A percentile compares a stretch with the other conserved stretches of the same genome.
Conservation (phyloP, 2,329 filamentous ascomycete genomes). For the Hymenoscyphus fraxineus region DNA sequence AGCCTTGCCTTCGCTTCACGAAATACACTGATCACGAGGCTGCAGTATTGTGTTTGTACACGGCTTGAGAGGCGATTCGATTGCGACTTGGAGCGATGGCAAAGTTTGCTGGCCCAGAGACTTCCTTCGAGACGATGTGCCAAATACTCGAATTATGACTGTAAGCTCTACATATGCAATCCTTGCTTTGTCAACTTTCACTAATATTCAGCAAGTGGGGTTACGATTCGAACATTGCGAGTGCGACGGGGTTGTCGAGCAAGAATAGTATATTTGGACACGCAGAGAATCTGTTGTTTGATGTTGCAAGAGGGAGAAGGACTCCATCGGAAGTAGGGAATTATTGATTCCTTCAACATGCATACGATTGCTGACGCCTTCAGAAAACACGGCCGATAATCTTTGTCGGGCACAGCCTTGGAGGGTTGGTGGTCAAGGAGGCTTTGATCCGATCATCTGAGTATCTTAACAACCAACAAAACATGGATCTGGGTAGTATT, state of each 20-base stretch:
- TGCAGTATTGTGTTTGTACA: slow-evolving; percentile 11
- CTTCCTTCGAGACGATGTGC: slow-evolving; percentile 5
- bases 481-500: not conserved
- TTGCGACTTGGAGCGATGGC: slow-evolving; percentile 5
- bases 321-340: not conserved
- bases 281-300: slow-evolving; percentile 3
- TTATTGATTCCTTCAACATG: not conserved
- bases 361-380: not conserved
- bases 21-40: not conserved
- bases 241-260: not conserved
- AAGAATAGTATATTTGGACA: slow-evolving; percentile 6
- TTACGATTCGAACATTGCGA: not conserved
- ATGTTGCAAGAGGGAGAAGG: slow-evolving; percentile 1
- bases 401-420: slow-evolving; percentile 12
- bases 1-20: not conserved
- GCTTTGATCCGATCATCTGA: slow-evolving; percentile 7
- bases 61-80: slow-evolving; percentile 5
- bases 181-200: not conserved
- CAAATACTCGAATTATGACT: slow-evolving; percentile 10
- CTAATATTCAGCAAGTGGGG: not conserved
- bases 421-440: slow-evolving; percentile 31
- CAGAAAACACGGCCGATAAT: not conserved
- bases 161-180: not conserved
- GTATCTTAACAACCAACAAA: slow-evolving; percentile 4
- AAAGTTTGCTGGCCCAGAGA: slow-evolving; percentile 11